phyloP scores from a whole-genome alignment of 2,329 filamentous ascomycete species.

The Periconia digitata region DNA sequence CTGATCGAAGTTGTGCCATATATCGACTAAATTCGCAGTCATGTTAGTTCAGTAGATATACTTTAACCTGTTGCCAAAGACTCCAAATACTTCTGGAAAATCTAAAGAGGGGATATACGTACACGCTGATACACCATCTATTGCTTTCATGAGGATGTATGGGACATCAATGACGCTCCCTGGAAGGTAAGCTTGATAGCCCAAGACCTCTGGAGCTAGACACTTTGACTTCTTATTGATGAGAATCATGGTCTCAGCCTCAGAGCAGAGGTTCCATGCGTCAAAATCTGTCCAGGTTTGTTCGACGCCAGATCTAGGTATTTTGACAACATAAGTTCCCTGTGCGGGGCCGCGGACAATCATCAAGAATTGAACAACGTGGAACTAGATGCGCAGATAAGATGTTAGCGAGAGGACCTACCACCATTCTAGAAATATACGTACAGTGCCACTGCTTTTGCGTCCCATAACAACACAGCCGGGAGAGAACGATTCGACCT shows the following conservation, averaged over 20 bases:
- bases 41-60: too few species aligned
- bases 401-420: too few species aligned
- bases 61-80: too few species aligned
- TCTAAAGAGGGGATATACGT: too few species aligned
- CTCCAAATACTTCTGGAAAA: too few species aligned
- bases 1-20: too few species aligned
- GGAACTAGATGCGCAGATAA: too few species aligned
- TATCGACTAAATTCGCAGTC: too few species aligned
- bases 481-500: not conserved
- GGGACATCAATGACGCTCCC: not conserved
- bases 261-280: not conserved
- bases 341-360: not conserved
- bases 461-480: not conserved
- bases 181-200: not conserved
- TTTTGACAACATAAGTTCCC: not conserved
- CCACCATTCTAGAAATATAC: too few species aligned
- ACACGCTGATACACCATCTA: not conserved
- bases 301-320: not conserved
- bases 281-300: not conserved
- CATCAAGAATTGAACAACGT: not conserved
- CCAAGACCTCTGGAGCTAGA: not conserved
- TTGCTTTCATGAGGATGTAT: not conserved
- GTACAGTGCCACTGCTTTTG: not conserved
- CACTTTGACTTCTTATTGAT: not conserved
- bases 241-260: not conserved